phyloP scores from a whole-genome alignment of 805 yeast genomes.

The Lachancea quebecensis region DNA sequence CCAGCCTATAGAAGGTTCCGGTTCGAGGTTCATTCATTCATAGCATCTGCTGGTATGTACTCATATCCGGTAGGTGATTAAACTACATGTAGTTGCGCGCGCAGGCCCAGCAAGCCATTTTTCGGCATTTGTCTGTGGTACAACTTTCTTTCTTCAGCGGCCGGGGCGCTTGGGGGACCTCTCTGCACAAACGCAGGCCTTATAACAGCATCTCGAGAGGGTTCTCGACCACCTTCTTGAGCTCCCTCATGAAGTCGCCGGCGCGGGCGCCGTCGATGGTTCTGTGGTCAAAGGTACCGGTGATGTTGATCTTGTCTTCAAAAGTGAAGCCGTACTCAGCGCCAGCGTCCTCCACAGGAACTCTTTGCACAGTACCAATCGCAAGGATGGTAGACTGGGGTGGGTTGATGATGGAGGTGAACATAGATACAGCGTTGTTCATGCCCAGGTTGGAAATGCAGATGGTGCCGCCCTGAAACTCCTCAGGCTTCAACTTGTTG shows the following conservation, averaged over 20 bases:
- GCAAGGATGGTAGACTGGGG: conserved; percentile 96
- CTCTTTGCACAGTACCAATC: conserved; percentile 85
- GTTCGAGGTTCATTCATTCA: too few relatives aligned
- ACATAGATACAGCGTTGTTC: conserved; percentile 88
- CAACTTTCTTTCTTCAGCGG: too few relatives aligned
- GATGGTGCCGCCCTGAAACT: conserved; percentile 98
- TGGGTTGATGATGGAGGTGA: conserved; percentile 96
- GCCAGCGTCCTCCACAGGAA: conserved; percentile 86
- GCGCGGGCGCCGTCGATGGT: conserved; percentile 96
- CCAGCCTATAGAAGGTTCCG: too few relatives aligned
- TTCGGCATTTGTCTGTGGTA: too few relatives aligned
- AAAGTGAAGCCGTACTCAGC: conserved; percentile 88
- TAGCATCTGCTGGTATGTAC: too few relatives aligned
- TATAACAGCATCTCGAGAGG: conserved; percentile 89
- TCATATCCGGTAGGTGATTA: too few relatives aligned
- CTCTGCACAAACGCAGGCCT: conserved; percentile 7
- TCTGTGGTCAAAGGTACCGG: conserved; percentile 98
- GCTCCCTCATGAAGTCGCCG: conserved; percentile 91
- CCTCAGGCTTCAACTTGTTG: conserved; percentile 89
- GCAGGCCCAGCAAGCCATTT: too few relatives aligned
- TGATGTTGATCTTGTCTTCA: conserved; percentile 83
- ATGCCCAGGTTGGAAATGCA: conserved; percentile 98
- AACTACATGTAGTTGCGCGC: too few relatives aligned
- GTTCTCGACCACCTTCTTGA: conserved; percentile 87
- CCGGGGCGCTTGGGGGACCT: too few relatives aligned